Conservation (phyloP, 2,329 filamentous ascomycete genomes). For the Ceratocystis cacaofunesta region DNA sequence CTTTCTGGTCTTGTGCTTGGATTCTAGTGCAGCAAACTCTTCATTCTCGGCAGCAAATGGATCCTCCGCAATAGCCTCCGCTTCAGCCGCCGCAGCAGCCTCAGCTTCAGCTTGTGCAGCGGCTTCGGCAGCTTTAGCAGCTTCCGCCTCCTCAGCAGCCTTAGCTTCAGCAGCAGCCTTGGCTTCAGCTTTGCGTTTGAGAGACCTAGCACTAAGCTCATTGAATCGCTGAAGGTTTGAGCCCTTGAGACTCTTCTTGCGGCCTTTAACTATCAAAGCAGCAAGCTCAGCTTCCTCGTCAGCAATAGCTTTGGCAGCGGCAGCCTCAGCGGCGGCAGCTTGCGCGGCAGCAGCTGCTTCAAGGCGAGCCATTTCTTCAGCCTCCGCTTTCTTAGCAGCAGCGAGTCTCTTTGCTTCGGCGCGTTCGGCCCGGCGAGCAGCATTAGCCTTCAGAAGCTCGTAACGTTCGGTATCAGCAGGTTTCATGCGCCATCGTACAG, state of each 20-base stretch:
- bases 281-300: constrained; percentile 10
- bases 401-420: constrained; percentile 8
- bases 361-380: neutral
- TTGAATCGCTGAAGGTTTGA: neutral
- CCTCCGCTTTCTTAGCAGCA: neutral
- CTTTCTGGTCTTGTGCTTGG: constrained; percentile 26
- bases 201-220: neutral
- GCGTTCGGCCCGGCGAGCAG: constrained; percentile 11
- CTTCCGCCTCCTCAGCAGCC: neutral
- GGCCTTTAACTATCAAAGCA: neutral
- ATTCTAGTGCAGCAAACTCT: constrained; percentile 37
- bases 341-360: neutral
- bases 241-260: neutral
- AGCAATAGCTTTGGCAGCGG: neutral
- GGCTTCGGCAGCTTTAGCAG: neutral
- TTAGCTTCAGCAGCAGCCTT: neutral
- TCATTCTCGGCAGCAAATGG: constrained; percentile 33
- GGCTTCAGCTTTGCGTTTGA: neutral
- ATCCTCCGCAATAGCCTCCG: neutral
- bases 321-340: neutral
- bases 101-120: constrained; percentile 6
- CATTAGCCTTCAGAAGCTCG: constrained; percentile 5
- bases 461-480: constrained; percentile 6
- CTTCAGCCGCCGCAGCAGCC: neutral
- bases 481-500: constrained; percentile 4